Base-by-base conservation (phyloP, 768 basidiomycete genomes). In the Pleurotus giganteus region DNA sequence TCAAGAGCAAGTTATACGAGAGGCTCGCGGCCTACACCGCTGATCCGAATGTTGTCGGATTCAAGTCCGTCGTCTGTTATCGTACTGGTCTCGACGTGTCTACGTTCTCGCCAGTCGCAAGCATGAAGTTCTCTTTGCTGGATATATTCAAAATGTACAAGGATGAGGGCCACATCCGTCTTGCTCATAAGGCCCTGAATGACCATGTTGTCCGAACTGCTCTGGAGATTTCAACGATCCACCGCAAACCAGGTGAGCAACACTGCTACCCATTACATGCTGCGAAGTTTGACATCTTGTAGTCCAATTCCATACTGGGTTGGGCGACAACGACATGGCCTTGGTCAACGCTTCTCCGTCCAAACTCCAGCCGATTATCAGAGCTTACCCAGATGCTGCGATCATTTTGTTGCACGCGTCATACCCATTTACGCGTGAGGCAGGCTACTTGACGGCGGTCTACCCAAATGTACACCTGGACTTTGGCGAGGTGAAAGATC, bases 231-330 rank as follows among this genome's bases (percentile, higher is more conserved):
- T 82, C 86, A 2, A 81, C 77, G 0, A 55, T 73, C 37, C 69
- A 67, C 57, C 67, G 71, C 5, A 88, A 85, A 60, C 90, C 90
- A 51, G 82, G 89, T 87, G 57, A 15, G 74, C 61, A 6, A 21
- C 17, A 4, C 32, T 31, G 11, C 32, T 39, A 36, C 9, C 17
- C 26, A 47, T 24, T 45, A 54, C n/a, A 27, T 11, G 26, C 21
- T 27, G 7, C 42, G 28, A 15, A 41, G 19, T 13, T 47, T 45
- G 37, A 46, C 19, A 12, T 34, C 39, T 27, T 34, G 13, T 50
- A 91, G 90, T 92, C 19, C 89, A 92, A 72, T 91, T 91, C 66
- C 90, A 92, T 61, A 91, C 88, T 6, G 90, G 90, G 28, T 75
- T 91, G 1, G 90, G 90, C 4, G 89, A 92, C 60, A 82, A 78